Evolutionary conservation across 805 yeast genomes (phyloP), one percentile per base, ranked within the genome.

Genomic region (Blastobotrys chiropterorum): DNA sequence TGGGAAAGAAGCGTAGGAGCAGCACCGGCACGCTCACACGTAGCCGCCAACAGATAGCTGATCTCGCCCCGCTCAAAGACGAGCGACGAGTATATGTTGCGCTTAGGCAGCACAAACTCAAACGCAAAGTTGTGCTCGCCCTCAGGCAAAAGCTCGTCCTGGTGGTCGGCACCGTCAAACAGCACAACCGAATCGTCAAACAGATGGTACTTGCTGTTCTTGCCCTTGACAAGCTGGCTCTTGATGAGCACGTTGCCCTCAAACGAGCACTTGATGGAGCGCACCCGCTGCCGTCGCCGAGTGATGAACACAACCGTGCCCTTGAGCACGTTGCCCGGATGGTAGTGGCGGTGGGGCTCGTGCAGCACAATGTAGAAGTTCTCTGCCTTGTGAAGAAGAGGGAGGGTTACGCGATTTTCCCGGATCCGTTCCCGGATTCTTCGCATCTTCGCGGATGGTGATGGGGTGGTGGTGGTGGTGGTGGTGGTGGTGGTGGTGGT

Each of bases 111-210:
- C 59, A 80, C 83, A 43, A 90, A 86, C 46, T 85, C 79, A 63
- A 90, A 90, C 17, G 96, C 96, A 64, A 90, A 90, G 38, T 87
- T 70, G 67, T 90, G 97, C 62, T 86, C 92, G 42, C 97, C 97
- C 61, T 60, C 45, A 16, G 56, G 59, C 11, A 61, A 51, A 7
- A 47, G 38, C n/a, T 34, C 46, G 19, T 26, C 46, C 8, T 30
- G 31, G 3, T 31, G 44, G 19, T 11, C 20, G 14, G n/a, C 42
- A n/a, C 21, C 42, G 26, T 57, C 60, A 63, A 66, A 65, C 34
- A 65, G 59, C 31, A 55, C 53, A 11, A 26, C 11, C 19, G 59
- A 50, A 45, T 54, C 52, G 52, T 64, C 63, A 48, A 67, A 62
- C 30, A 65, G 57, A 6, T 56, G 61, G 26, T 61, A 58, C 46